Base-by-base conservation (phyloP, 2,329 filamentous ascomycete genomes). In the Claviceps sp. region DNA sequence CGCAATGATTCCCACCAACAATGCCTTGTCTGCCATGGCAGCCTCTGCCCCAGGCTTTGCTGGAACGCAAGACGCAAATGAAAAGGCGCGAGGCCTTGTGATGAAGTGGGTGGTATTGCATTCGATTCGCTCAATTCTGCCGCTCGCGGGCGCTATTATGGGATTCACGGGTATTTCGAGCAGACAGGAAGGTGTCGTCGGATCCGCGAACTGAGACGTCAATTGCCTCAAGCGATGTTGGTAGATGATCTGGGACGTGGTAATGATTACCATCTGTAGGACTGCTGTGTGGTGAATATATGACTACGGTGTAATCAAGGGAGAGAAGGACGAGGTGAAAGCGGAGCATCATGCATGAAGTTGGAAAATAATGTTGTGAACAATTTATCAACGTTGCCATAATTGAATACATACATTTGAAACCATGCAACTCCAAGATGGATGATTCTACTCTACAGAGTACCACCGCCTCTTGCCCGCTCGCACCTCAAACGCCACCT, bases 401-500 rank as follows among this genome's bases (percentile, higher is more conserved):
- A 4, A 34, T 34, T 34, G 9, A 34, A 34, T 34, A 4, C 1
- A 9, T 34, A 34, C 30, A 11, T 34, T 34, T 34, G 30, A 4
- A 11, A 11, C 8, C 30, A 34, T 34, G 30, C 4, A 11, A 34
- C 9, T 30, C 30, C 30, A 9, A 9, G 30, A n/a, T 41, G n/a
- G 1, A 41, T 20, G 38, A 20, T 3, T 41, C 18, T 47, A 20
- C 37, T 48, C 46, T 3, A 52, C 24, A 2, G 51, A 48, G 24
- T 44, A 72, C 71, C 71, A 73, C 53, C 60, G 66, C 59, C 66
- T 71, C 42, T 57, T 55, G 0, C 67, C 65, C 2, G 51, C 59
- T 37, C 61, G 58, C 2, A 71, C 51, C 52, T 69, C 57, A 57
- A 74, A 73, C 0, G 56, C 71, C 4, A 75, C 70, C 47, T 59